phyloP scores from a whole-genome alignment of 805 yeast genomes.

The Saccharomycopsis capsularis region DNA sequence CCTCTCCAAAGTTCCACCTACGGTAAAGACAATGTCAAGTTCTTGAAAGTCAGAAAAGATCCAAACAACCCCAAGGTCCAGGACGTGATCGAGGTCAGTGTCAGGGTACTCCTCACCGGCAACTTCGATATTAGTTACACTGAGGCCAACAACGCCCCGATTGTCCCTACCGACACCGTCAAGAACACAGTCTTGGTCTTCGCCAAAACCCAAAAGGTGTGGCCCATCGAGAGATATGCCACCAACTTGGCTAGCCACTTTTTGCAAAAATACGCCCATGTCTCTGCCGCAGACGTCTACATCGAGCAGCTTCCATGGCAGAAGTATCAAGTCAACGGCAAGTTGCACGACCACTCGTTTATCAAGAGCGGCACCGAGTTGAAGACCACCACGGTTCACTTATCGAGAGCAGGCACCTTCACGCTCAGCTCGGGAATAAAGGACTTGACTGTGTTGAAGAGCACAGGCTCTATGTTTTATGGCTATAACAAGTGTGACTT shows the following conservation, averaged over 20 bases:
- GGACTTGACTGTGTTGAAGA: constrained; percentile 77
- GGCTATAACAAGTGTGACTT: constrained; percentile 82
- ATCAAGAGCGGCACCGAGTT: constrained; percentile 78
- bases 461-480: constrained; percentile 89
- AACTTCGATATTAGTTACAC: constrained; percentile 77
- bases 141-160: constrained; percentile 77
- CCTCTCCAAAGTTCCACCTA: constrained; percentile 49
- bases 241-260: constrained; percentile 80
- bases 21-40: constrained; percentile 91
- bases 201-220: constrained; percentile 75
- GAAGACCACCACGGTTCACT: constrained; percentile 51
- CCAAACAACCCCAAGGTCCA: constrained; percentile 65
- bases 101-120: constrained; percentile 68
- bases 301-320: constrained; percentile 77
- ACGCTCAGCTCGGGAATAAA: constrained; percentile 61
- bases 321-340: constrained; percentile 67
- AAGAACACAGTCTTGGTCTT: constrained; percentile 81
- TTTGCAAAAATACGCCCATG: constrained; percentile 67
- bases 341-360: constrained; percentile 77
- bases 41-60: constrained; percentile 81
- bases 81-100: constrained; percentile 81
- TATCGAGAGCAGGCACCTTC: constrained; percentile 45
- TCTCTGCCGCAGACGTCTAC: constrained; percentile 59
- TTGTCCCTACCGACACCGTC: constrained; percentile 91
- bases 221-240: constrained; percentile 90